Evolutionary conservation across 192 early-diverging fungal species (phyloP).

Genomic region (Podila epigama): DNA sequence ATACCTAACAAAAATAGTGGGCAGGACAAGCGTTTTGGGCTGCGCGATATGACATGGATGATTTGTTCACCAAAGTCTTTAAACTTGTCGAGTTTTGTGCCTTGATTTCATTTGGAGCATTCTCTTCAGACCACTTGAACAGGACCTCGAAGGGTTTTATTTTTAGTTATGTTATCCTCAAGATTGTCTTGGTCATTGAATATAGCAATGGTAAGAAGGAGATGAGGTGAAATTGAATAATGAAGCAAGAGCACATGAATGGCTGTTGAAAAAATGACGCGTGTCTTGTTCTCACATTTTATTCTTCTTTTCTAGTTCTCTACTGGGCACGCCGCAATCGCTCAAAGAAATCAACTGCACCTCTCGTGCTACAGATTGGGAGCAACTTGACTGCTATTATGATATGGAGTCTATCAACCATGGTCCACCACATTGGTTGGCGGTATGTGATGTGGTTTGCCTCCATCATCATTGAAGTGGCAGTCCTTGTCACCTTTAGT

Average conservation of each 20-base stretch:
- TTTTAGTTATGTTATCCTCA: slow-evolving; percentile 51
- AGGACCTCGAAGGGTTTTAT: slow-evolving; percentile 52
- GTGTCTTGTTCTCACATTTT: background rate
- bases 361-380: slow-evolving; percentile 49
- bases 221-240: too few relatives aligned
- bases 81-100: slow-evolving; percentile 29
- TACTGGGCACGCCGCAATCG: slow-evolving; percentile 27
- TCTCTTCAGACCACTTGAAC: slow-evolving; percentile 47
- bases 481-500: slow-evolving; percentile 48
- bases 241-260: too few relatives aligned
- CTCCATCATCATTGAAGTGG: slow-evolving; percentile 47
- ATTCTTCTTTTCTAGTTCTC: slow-evolving; percentile 3
- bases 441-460: slow-evolving; percentile 56
- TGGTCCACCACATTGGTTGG: slow-evolving; percentile 27
- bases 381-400: slow-evolving; percentile 53
- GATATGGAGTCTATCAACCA: slow-evolving; percentile 51
- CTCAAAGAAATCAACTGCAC: slow-evolving; percentile 41
- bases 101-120: slow-evolving; percentile 51
- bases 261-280: background rate
- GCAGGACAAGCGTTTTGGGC: slow-evolving; percentile 47
- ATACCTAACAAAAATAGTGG: slow-evolving; percentile 48
- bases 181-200: slow-evolving; percentile 52
- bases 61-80: slow-evolving; percentile 22
- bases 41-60: slow-evolving; percentile 24
- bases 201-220: slow-evolving; percentile 52